These are phyloP conservation scores for Cenchrus purpureus DNA, from an alignment of 176 grass and related monocot species.

Conservation along the genomic window DNA sequence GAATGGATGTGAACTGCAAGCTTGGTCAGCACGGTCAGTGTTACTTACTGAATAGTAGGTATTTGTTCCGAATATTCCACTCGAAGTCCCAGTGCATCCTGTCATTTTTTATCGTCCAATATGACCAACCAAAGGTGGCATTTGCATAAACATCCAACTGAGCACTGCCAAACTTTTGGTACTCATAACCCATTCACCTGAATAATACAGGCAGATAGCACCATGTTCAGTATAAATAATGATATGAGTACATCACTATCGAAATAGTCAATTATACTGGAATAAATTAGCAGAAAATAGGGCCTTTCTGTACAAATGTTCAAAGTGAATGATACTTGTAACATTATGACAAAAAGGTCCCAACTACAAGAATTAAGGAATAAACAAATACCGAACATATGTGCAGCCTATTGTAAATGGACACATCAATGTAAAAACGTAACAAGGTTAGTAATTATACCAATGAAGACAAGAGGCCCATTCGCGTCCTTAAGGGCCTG, in stretches of 20 bases:
- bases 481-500: conserved; percentile 52
- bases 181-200: conserved; percentile 82
- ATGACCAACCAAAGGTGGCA: conserved; percentile 82
- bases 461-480: conserved; percentile 70
- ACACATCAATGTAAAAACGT: neutral
- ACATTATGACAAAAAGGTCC: neutral
- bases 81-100: conserved; percentile 77
- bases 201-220: neutral
- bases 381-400: neutral
- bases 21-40: neutral
- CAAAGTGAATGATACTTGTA: neutral
- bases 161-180: conserved; percentile 82
- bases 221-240: conserved; percentile 32
- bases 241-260: neutral
- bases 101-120: conserved; percentile 83
- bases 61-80: conserved; percentile 71
- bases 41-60: conserved; percentile 64
- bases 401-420: neutral
- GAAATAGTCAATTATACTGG: neutral
- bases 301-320: neutral
- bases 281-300: conserved; percentile 8
- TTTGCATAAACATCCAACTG: conserved; percentile 71
- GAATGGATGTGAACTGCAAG: neutral
- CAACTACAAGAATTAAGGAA: neutral
- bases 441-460: conserved; percentile 46